phyloP scores from a whole-genome alignment of 2,329 filamentous ascomycete species.

The Ascochyta lentis region DNA sequence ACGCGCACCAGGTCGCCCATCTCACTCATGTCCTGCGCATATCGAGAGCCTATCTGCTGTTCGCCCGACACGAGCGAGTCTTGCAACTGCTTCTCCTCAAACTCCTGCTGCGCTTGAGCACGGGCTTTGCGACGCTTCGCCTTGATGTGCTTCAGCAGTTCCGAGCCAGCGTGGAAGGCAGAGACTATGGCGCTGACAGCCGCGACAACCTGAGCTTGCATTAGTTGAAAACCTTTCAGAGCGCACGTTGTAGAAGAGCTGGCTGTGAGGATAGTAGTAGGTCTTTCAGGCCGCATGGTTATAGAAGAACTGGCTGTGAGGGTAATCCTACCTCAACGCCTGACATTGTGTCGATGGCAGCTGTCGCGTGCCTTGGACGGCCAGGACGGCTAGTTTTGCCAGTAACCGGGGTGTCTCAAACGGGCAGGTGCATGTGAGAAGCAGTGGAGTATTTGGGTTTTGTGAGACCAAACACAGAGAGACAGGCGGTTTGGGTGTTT shows the following conservation, averaged over 20 bases:
- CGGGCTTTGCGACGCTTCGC: conserved; percentile 43
- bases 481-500: background rate
- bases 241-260: background rate
- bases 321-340: conserved; percentile 35
- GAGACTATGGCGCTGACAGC: conserved; percentile 53
- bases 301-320: background rate
- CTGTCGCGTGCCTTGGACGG: background rate
- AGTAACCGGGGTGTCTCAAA: background rate
- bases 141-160: conserved; percentile 47
- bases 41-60: conserved; percentile 42
- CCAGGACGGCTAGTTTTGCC: background rate
- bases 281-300: background rate
- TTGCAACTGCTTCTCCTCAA: conserved; percentile 49
- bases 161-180: conserved; percentile 52
- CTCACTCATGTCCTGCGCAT: conserved; percentile 43
- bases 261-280: background rate
- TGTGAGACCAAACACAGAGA: background rate
- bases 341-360: conserved; percentile 27
- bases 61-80: conserved; percentile 49
- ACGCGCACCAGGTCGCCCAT: conserved; percentile 46
- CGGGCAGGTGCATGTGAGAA: background rate
- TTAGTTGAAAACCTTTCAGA: background rate
- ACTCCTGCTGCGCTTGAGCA: conserved; percentile 33
- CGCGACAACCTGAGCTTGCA: conserved; percentile 41
- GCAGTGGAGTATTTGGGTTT: background rate